phyloP scores from a whole-genome alignment of 2,329 filamentous ascomycete species.

The Fusarium bulbicola region DNA sequence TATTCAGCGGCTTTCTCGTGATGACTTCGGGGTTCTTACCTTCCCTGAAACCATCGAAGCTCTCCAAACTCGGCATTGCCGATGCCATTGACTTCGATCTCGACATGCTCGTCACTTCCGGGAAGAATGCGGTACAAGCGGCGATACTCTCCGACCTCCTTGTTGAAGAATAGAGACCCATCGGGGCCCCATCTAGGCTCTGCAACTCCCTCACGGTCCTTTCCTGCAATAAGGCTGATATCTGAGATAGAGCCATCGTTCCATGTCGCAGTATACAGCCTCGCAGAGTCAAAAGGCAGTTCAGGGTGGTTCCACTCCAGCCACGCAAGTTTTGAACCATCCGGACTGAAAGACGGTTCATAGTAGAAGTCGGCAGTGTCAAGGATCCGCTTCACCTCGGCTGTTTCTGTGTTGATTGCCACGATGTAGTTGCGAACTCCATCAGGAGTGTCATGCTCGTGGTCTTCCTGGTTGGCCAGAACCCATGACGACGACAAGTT shows the following conservation, averaged over 20 bases:
- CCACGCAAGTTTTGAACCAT: slow-evolving; percentile 59
- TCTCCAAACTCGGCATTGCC: slow-evolving; percentile 54
- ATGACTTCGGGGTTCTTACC: slow-evolving; percentile 33
- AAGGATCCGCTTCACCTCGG: slow-evolving; percentile 51
- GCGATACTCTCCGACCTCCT: slow-evolving; percentile 57
- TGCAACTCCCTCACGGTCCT: slow-evolving; percentile 53
- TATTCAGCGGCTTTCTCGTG: background rate
- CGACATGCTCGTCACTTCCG: slow-evolving; percentile 37
- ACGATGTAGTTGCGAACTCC: slow-evolving; percentile 52
- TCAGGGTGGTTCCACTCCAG: slow-evolving; percentile 64
- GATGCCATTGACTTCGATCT: slow-evolving; percentile 50
- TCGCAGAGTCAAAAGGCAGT: slow-evolving; percentile 60
- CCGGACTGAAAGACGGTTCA: slow-evolving; percentile 57
- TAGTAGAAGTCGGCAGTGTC: slow-evolving; percentile 63
- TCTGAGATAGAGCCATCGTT: slow-evolving; percentile 44
- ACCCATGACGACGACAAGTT: slow-evolving; percentile 53
- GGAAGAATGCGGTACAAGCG: slow-evolving; percentile 55
- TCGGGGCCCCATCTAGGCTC: slow-evolving; percentile 62
- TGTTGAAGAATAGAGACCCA: slow-evolving; percentile 58
- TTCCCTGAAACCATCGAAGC: slow-evolving; percentile 44
- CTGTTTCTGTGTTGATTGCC: slow-evolving; percentile 53
- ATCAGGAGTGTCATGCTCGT: slow-evolving; percentile 47
- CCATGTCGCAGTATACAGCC: slow-evolving; percentile 57
- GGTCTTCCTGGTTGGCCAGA: slow-evolving; percentile 63
- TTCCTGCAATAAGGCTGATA: slow-evolving; percentile 52